Evolutionary conservation across 2,329 filamentous ascomycete species (phyloP).

Genomic region (Colletotrichum australisinense): DNA sequence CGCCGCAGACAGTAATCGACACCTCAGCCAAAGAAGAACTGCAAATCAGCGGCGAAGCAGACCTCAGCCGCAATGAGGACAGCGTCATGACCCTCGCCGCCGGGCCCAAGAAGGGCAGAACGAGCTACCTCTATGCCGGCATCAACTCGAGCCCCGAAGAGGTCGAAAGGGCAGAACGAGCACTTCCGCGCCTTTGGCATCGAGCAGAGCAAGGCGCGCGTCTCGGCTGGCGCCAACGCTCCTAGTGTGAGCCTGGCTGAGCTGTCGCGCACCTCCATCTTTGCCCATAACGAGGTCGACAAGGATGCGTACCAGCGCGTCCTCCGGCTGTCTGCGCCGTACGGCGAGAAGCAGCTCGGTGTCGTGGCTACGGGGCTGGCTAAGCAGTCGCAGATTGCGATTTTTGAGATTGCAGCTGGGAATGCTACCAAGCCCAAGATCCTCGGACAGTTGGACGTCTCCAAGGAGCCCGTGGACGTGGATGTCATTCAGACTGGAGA

Average conservation of each 20-base stretch:
- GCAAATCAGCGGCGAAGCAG: constrained; percentile 75
- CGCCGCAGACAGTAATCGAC: constrained; percentile 74
- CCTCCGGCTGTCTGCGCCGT: constrained; percentile 64
- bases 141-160: constrained; percentile 84
- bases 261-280: constrained; percentile 63
- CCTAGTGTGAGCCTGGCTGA: constrained; percentile 58
- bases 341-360: constrained; percentile 67
- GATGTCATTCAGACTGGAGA: constrained; percentile 74
- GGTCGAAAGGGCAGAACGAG: constrained; percentile 81
- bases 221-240: constrained; percentile 43
- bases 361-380: constrained; percentile 84
- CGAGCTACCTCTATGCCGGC: constrained; percentile 75
- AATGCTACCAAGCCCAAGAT: constrained; percentile 59
- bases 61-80: constrained; percentile 87
- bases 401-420: constrained; percentile 76
- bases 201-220: constrained; percentile 49
- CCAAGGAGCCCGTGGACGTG: constrained; percentile 73
- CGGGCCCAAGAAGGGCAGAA: constrained; percentile 59
- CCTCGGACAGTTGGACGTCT: constrained; percentile 62
- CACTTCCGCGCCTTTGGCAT: constrained; percentile 85
- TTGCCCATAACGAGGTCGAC: constrained; percentile 60
- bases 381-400: constrained; percentile 79
- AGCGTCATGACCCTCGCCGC: constrained; percentile 86
- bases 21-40: constrained; percentile 73
- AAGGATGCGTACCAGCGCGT: constrained; percentile 69